Conservation (phyloP, 1,139 yeast species). For the Taphrina populina region DNA sequence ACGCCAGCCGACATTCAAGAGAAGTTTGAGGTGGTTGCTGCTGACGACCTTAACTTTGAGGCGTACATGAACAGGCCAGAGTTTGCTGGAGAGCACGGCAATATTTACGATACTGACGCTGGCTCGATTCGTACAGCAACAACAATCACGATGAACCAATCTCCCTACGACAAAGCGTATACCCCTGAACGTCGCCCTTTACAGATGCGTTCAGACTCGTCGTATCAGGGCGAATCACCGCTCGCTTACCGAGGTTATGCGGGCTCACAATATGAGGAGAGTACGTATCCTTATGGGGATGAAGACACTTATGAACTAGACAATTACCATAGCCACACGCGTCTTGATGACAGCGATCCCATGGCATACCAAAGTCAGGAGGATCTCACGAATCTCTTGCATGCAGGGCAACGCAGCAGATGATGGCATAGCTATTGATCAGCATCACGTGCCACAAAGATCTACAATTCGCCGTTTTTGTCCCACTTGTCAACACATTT, state of each 20-base stretch:
- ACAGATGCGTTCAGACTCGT: neutral
- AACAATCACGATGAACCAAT: neutral
- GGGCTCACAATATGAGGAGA: constrained; percentile 1
- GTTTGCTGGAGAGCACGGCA: constrained; percentile 33
- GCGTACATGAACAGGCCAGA: constrained; percentile 38
- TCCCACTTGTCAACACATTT: too few relatives aligned
- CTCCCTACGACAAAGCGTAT: neutral
- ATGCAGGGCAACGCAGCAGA: too few relatives aligned
- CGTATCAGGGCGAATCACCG: constrained; percentile 1
- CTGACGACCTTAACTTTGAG: constrained; percentile 42
- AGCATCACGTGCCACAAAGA: too few relatives aligned
- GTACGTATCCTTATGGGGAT: neutral
- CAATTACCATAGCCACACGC: neutral
- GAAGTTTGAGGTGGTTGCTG: constrained; percentile 43
- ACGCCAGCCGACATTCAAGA: constrained; percentile 32
- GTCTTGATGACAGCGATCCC: neutral
- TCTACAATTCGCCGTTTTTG: too few relatives aligned
- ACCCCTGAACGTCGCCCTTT: constrained; percentile 1
- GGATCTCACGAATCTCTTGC: constrained; percentile 12
- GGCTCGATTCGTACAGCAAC: constrained; percentile 2
- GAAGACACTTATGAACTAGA: constrained; percentile 3
- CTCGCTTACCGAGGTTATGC: constrained; percentile 8
- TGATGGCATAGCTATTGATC: too few relatives aligned
- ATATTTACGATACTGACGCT: constrained; percentile 3
- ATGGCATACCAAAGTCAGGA: constrained; percentile 7